These are phyloP conservation scores for Aphanomyces stellatus DNA, from an alignment of 352 stramenopile species.

Conservation along the genomic window DNA sequence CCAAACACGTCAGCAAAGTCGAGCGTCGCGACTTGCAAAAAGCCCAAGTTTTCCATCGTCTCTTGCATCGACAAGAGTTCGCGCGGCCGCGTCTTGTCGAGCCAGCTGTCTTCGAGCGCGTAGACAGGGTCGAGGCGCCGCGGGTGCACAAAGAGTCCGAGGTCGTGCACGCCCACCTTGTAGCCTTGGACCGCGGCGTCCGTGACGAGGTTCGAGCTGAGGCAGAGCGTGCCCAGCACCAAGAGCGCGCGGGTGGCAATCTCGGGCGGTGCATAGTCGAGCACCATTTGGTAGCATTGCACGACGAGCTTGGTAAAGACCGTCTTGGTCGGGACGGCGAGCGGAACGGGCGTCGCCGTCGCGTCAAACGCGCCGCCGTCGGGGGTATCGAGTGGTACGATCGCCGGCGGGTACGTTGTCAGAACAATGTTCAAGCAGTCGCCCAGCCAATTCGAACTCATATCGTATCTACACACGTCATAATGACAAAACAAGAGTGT, in stretches of 20 bases:
- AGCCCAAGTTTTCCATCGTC: conserved; percentile 37
- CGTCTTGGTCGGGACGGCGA: conserved; percentile 63
- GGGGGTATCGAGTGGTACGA: conserved; percentile 75
- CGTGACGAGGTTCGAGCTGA: conserved; percentile 82
- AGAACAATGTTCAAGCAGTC: conserved; percentile 67
- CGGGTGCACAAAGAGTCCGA: conserved; percentile 48
- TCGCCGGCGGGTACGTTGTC: conserved; percentile 71
- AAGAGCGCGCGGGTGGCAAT: conserved; percentile 33
- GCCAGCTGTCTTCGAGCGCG: conserved; percentile 12
- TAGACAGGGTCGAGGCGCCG: not conserved
- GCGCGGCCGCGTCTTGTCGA: not conserved
- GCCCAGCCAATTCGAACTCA: conserved; percentile 71
- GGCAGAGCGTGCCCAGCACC: conserved; percentile 55
- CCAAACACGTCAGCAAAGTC: conserved; percentile 81
- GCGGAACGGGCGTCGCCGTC: conserved; percentile 44
- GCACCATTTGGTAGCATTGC: conserved; percentile 71
- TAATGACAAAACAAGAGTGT: not conserved
- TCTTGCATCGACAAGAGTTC: conserved; percentile 3
- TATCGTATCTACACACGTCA: conserved; percentile 37
- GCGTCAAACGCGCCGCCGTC: conserved; percentile 41
- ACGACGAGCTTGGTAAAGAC: conserved; percentile 85
- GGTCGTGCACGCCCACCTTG: conserved; percentile 64
- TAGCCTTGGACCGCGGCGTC: conserved; percentile 81
- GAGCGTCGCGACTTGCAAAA: conserved; percentile 77
- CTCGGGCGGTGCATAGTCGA: conserved; percentile 64